Evolutionary conservation across 2,329 filamentous ascomycete species (phyloP).

Genomic region (Onygena corvina): DNA sequence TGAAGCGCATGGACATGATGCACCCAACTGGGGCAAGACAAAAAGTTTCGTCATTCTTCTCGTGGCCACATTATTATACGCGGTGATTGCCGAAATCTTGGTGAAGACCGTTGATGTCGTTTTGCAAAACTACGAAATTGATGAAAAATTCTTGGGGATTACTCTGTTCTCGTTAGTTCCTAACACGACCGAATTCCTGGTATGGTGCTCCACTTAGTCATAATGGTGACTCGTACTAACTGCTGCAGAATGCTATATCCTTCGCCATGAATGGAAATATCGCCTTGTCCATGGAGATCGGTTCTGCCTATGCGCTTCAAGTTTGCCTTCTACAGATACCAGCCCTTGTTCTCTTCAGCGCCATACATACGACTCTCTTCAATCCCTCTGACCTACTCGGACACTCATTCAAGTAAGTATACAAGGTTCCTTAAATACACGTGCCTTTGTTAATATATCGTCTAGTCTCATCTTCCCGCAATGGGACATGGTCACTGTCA

Average conservation of each 20-base stretch:
- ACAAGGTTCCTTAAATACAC: neutral
- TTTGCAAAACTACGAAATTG: slow-evolving; percentile 74
- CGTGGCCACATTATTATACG: slow-evolving; percentile 79
- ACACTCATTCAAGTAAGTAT: slow-evolving; percentile 43
- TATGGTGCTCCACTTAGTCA: slow-evolving; percentile 36
- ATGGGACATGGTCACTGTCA: slow-evolving; percentile 97
- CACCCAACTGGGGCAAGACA: slow-evolving; percentile 90
- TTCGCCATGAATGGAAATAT: slow-evolving; percentile 99
- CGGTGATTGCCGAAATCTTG: slow-evolving; percentile 92
- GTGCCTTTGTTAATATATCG: slow-evolving; percentile 14
- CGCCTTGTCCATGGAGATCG: slow-evolving; percentile 96
- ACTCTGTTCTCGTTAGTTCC: slow-evolving; percentile 93
- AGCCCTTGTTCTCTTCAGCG: slow-evolving; percentile 81
- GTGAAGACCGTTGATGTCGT: slow-evolving; percentile 98
- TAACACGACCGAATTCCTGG: slow-evolving; percentile 94
- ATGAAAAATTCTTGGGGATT: slow-evolving; percentile 95
- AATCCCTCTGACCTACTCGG: slow-evolving; percentile 41
- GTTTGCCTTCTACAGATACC: slow-evolving; percentile 93
- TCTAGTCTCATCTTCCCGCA: slow-evolving; percentile 80
- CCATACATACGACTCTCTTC: slow-evolving; percentile 51
- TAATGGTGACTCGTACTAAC: neutral
- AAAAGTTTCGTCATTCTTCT: slow-evolving; percentile 87
- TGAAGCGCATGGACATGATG: slow-evolving; percentile 61
- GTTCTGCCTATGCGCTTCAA: slow-evolving; percentile 90
- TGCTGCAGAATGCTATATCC: slow-evolving; percentile 74